Evolutionary conservation across 805 yeast genomes (phyloP), one percentile per base, ranked within the genome.

Genomic region (Hanseniaspora vineae): DNA sequence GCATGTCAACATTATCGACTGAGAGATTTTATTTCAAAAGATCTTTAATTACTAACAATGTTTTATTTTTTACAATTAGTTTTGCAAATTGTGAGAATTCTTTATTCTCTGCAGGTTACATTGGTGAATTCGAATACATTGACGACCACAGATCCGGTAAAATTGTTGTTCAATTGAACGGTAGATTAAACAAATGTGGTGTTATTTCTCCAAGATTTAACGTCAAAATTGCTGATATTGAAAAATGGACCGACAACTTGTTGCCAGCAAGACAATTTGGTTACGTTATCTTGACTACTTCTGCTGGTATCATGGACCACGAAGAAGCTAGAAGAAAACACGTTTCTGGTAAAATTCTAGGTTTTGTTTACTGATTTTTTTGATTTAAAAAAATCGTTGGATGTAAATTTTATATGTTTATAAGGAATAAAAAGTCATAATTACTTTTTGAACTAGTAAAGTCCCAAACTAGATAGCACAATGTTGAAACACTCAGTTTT

Each of bases 241-340:
- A 89, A 78, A 89, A 86, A 77, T 89, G 97, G 97, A 87, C 96
- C 64, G 95, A 82, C 73, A 87, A 89, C 85, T 82, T 89, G 70
- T 79, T 89, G 69, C 97, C 97, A 72, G 95, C 97, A 60, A 87
- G 97, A 84, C 97, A 89, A 77, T 90, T 89, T 68, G 97, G 97
- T 77, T 88, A 74, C 83, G 89, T 89, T 68, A 85, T 89, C 74
- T 81, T 89, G 71, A 90, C 97, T 75, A 89, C 97, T 65, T 90
- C 97, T 66, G 96, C 97, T 66, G 97, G 97, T 77, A 89, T 89
- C 67, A 88, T 89, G 95, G 97, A 90, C 81, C 97, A 89, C 80
- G 97, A 90, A 80, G 97, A 89, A 79, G 97, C 97, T 67, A 86
- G 95, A 83, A 84, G 97, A 82, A 90, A 89, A 85, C 97, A 89